Percentiles rank a stretch among this genome's conserved stretches.
Conservation (phyloP, 352 stramenopile genomes). For the Pythium oligandrum region DNA sequence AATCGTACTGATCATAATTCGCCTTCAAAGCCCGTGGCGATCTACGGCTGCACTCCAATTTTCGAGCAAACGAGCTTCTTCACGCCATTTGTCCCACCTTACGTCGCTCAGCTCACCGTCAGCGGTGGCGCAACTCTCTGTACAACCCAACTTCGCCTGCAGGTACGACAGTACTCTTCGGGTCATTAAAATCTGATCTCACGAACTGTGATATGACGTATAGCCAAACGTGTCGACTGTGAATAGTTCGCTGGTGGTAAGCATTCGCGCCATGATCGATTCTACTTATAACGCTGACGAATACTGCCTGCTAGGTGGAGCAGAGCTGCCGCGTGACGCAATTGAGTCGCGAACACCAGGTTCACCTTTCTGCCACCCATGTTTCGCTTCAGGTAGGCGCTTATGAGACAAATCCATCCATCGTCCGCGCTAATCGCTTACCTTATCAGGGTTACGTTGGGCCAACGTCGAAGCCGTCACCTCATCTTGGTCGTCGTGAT, state of each 20-base stretch:
- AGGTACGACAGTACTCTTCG: constrained; percentile 25
- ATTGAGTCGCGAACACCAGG: constrained; percentile 12
- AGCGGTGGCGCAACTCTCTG: constrained; percentile 64
- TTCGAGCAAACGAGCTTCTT: constrained; percentile 45
- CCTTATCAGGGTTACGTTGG: constrained; percentile 17
- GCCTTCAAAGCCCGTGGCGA: constrained; percentile 53
- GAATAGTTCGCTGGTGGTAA: constrained; percentile 24
- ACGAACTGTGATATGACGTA: background rate
- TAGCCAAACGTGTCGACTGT: constrained; percentile 14
- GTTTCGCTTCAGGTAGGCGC: constrained; percentile 16
- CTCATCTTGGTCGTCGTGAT: background rate
- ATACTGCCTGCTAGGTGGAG: constrained; percentile 13
- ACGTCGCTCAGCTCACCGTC: constrained; percentile 56
- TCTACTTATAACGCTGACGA: background rate
- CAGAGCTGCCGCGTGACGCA: constrained; percentile 8
- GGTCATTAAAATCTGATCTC: background rate
- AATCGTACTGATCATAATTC: constrained; percentile 40
- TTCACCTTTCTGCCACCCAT: constrained; percentile 12
- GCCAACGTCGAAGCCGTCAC: constrained; percentile 8
- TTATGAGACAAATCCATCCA: too few species aligned
- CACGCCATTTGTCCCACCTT: constrained; percentile 47
- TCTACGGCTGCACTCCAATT: constrained; percentile 76
- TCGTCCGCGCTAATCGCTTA: too few species aligned
- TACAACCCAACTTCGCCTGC: constrained; percentile 38
- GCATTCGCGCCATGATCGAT: background rate